Evolutionary conservation across 2,329 filamentous ascomycete genomes (phyloP).

Genomic region (Nemania sp.): DNA sequence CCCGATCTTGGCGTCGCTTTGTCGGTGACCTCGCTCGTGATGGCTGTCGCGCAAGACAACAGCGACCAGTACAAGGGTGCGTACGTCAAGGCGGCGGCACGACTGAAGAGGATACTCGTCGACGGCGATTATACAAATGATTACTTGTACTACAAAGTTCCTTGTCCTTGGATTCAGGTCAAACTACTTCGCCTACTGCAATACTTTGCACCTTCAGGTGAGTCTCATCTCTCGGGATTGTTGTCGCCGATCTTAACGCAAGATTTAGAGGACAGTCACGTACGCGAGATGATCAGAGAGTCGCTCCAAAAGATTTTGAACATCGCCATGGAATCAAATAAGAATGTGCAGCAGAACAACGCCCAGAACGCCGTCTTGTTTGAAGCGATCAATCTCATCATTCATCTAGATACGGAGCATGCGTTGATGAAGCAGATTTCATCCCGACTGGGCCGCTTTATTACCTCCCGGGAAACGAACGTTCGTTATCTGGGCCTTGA

Average conservation of each 20-base stretch:
- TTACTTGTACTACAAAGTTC: conserved; percentile 99
- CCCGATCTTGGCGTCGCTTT: conserved; percentile 90
- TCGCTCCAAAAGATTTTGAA: conserved; percentile 91
- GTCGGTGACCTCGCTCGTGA: conserved; percentile 93
- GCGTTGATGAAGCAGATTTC: conserved; percentile 97
- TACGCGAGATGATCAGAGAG: conserved; percentile 88
- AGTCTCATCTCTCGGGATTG: conserved; percentile 41
- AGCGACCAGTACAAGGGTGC: conserved; percentile 92
- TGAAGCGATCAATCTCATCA: conserved; percentile 97
- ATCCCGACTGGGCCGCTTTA: conserved; percentile 87
- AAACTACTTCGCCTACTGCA: conserved; percentile 90
- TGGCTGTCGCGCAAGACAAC: conserved; percentile 91
- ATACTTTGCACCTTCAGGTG: conserved; percentile 93
- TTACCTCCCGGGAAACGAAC: conserved; percentile 95
- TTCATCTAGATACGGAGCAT: conserved; percentile 94
- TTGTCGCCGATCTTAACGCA: conserved; percentile 34
- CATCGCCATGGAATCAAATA: conserved; percentile 87
- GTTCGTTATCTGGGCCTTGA: conserved; percentile 94
- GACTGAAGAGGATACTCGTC: conserved; percentile 86
- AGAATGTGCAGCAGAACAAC: conserved; percentile 99
- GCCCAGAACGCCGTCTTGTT: conserved; percentile 97
- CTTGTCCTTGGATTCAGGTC: conserved; percentile 97
- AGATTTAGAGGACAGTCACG: conserved; percentile 79
- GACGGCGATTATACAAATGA: conserved; percentile 88
- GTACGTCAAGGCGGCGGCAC: conserved; percentile 89